Conservation (phyloP, 108 stramenopile species). For the Skeletonema menzelii region DNA sequence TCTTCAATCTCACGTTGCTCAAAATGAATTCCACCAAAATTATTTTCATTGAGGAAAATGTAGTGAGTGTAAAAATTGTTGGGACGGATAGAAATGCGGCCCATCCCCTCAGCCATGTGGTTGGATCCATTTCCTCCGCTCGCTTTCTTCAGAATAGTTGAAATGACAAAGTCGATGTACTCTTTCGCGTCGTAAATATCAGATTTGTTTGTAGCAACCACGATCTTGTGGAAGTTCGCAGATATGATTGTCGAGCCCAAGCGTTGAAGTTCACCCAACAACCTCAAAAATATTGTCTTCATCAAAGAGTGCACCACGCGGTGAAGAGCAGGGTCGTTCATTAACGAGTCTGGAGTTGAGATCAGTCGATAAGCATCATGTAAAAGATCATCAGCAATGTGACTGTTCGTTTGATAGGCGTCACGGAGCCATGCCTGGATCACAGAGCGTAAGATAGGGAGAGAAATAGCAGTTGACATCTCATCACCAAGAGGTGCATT, state of each 20-base stretch:
- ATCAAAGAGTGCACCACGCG: slow-evolving; percentile 89
- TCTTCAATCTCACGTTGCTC: slow-evolving; percentile 58
- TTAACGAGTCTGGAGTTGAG: slow-evolving; percentile 79
- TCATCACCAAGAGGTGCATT: slow-evolving; percentile 83
- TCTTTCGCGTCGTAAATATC: slow-evolving; percentile 81
- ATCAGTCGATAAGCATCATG: slow-evolving; percentile 90
- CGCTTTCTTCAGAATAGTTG: slow-evolving; percentile 68
- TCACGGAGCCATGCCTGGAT: slow-evolving; percentile 88
- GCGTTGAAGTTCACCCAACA: slow-evolving; percentile 92
- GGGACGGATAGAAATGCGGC: slow-evolving; percentile 70
- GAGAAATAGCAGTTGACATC: slow-evolving; percentile 77
- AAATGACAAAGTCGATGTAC: slow-evolving; percentile 91
- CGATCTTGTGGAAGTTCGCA: slow-evolving; percentile 90
- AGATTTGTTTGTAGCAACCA: slow-evolving; percentile 93
- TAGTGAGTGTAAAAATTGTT: slow-evolving; percentile 78
- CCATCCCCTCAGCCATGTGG: slow-evolving; percentile 49
- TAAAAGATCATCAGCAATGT: slow-evolving; percentile 87
- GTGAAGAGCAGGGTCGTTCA: slow-evolving; percentile 94
- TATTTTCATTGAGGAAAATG: slow-evolving; percentile 93
- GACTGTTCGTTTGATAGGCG: slow-evolving; percentile 62
- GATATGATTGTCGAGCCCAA: slow-evolving; percentile 93
- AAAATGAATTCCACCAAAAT: slow-evolving; percentile 91
- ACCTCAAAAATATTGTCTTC: slow-evolving; percentile 84
- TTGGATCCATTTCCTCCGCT: slow-evolving; percentile 34
- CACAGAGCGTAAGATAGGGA: slow-evolving; percentile 81